Base-by-base conservation (phyloP, 2,329 filamentous ascomycete genomes). In the Monosporascus sp. region DNA sequence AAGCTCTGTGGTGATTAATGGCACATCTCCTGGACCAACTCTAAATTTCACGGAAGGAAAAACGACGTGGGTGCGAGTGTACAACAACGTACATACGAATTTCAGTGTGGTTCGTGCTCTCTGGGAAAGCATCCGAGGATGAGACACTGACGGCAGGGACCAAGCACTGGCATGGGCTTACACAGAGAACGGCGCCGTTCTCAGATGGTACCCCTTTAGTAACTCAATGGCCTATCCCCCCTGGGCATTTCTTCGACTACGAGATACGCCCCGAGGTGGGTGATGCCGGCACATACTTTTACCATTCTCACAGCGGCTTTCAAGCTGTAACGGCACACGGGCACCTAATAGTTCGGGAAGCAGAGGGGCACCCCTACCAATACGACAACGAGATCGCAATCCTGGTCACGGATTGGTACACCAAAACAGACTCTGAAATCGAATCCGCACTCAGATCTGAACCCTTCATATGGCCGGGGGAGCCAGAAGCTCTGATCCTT, bases 161-260 rank as follows among this genome's bases (percentile, higher is more conserved):
- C 41, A 50, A 86, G 79, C 85, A 88, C 63, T 88, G 85, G 85
- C 85, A 88, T 67, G 85, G 85, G 14, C 72, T 88, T 8, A 78
- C 76, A 17, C 79, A 82, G 63, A 71, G 77, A 35, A 74, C 78
- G 35, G 79, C 82, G 1, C 82, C 82, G 0, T 88, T 86, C 67
- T 81, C 83, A 1, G 85, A 88, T 58, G 85, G 85, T 4, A 76
- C 81, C 0, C 81, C 84, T 1, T 66, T 74, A 31, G 82, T 79
- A 2, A 77, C 77, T 19, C 84, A 88, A 59, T 88, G 84, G 85
- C 83, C 85, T 0, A 86, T 88, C 38, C 77, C 81, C 0, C 75
- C 82, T 0, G 67, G 72, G 1, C 75, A 81, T 54, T 88, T 80
- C 68, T 88, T 88, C 65, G 85, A 88, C 68, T 88, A 88, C 62